Conservation (phyloP, 345 rosid species). For the Eucalyptus tenuipes region DNA sequence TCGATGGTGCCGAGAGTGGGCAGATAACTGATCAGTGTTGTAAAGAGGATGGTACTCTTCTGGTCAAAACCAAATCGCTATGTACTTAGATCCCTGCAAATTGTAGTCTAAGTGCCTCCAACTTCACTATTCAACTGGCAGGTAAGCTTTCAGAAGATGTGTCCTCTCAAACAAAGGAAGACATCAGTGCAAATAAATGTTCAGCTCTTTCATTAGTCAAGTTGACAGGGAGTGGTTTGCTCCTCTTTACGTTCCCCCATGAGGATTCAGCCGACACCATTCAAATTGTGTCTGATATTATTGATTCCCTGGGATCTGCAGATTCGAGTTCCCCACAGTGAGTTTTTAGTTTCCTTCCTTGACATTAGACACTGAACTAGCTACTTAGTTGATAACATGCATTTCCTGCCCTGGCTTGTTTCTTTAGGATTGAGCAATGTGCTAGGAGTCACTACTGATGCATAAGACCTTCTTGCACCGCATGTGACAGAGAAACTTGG, state of each 20-base stretch:
- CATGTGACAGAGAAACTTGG: not conserved
- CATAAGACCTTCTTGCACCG: not conserved
- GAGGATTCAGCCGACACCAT: slow-evolving; percentile 27
- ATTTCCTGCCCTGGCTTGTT: not conserved
- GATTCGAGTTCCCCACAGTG: slow-evolving; percentile 50
- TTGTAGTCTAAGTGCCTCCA: not conserved
- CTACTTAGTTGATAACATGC: not conserved
- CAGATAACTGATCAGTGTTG: not conserved
- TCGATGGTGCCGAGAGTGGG: not conserved
- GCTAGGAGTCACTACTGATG: not conserved
- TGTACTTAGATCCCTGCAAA: not conserved
- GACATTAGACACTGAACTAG: not conserved
- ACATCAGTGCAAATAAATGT: slow-evolving; percentile 6
- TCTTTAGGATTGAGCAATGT: not conserved
- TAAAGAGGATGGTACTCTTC: not conserved
- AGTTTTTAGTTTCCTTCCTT: slow-evolving; percentile 4
- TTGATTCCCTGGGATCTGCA: slow-evolving; percentile 44
- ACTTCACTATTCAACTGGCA: not conserved
- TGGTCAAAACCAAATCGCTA: not conserved
- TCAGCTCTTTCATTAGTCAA: slow-evolving; percentile 71
- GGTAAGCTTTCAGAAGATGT: slow-evolving; percentile 13
- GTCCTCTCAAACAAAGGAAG: slow-evolving; percentile 4
- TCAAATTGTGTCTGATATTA: slow-evolving; percentile 34
- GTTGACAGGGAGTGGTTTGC: slow-evolving; percentile 75
- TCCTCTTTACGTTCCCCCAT: slow-evolving; percentile 48